A percentile compares a stretch with the other conserved stretches of the same genome.
Evolutionary conservation across 176 grass and related monocot species (phyloP).

Genomic region (Hordeum marinum): DNA sequence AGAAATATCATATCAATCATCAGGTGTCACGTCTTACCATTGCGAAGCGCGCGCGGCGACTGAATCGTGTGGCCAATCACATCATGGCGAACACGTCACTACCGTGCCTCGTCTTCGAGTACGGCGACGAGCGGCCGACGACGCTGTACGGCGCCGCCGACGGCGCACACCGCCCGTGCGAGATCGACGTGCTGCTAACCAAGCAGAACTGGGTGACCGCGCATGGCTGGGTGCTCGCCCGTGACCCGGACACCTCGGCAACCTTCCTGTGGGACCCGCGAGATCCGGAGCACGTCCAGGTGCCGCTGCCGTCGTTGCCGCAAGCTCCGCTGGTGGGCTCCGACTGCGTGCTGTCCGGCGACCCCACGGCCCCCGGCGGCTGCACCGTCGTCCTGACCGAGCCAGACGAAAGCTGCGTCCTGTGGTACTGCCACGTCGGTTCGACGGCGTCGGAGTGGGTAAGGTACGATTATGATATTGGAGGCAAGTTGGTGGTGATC

Average conservation of each 20-base stretch:
- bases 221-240: not conserved
- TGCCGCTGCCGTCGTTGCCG: too few species aligned
- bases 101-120: not conserved
- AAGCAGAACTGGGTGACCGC: not conserved
- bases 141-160: not conserved
- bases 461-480: not conserved
- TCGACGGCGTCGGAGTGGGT: not conserved
- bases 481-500: not conserved
- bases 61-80: not conserved
- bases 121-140: not conserved
- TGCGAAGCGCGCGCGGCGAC: too few species aligned
- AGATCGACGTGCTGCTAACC: not conserved
- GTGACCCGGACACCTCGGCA: too few species aligned
- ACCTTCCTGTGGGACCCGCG: too few species aligned
- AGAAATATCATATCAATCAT: too few species aligned
- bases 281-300: too few species aligned
- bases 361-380: not conserved
- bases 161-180: not conserved
- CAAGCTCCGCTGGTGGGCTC: not conserved
- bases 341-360: not conserved
- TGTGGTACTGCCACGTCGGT: not conserved
- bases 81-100: not conserved
- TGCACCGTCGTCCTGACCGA: not conserved
- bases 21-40: too few species aligned
- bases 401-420: accelerated